Evolutionary conservation across 2,329 filamentous ascomycete species (phyloP), one percentile per base, ranked within the genome.

Genomic region (Pezicula neosporulosa): DNA sequence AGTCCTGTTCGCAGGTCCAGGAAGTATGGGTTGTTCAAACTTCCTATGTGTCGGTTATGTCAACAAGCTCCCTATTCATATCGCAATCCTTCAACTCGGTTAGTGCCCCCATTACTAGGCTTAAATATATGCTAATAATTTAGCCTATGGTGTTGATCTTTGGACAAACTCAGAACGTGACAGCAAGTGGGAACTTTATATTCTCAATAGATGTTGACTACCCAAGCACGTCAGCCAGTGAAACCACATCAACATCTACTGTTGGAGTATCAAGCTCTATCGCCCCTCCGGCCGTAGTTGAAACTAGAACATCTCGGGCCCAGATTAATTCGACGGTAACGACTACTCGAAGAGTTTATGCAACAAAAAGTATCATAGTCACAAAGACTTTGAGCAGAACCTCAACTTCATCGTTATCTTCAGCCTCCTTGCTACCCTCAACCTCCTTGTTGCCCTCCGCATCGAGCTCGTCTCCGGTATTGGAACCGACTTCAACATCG

Each of bases 11-110:
- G 2, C 28, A 47, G 15, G 53, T 61, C 18, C 50, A 45, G n/a
- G 57, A 62, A 56, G 49, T 61, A 15, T 64, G 61, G 60, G 49
- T 56, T 10, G 47, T 60, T 7, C 50, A 51, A 19, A 56, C 54
- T 0, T 49, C 55, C 27, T 51, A 54, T 39, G 38, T 58, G 6
- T 50, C 56, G n/a, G 47, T 60, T 1, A 56, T 52, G 21, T 42
- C 33, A n/a, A 60, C 59, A 3, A 57, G 52, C 7, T 54, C 49
- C 3, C 19, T 63, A 4, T 52, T 44, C 3, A 33, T 61, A 8
- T 60, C 57, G 6, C 60, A 59, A 35, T 37, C 49, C 1, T 50
- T 63, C 18, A 36, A 44, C 42, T 52, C 51, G 4, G 62, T 63
- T 54, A 42, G 52, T 39, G 9, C 21, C 30, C 1, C 39, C n/a